Evolutionary conservation across 2,329 filamentous ascomycete genomes (phyloP).

Genomic region (Xylaria sp.): DNA sequence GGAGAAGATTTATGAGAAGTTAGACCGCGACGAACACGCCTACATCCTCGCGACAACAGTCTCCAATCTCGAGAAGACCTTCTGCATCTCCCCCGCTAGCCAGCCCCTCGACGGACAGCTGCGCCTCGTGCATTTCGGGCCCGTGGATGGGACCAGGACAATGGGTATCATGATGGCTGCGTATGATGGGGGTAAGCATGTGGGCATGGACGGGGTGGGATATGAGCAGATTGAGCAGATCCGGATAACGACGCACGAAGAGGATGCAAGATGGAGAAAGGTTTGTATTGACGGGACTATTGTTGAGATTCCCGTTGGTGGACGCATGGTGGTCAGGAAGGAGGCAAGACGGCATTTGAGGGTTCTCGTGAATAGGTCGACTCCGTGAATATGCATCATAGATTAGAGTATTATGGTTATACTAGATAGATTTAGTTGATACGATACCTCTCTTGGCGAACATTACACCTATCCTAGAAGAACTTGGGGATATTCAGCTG

Average conservation of each 20-base stretch:
- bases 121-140: constrained; percentile 79
- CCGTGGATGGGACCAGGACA: constrained; percentile 70
- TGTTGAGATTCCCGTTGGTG: constrained; percentile 75
- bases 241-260: constrained; percentile 73
- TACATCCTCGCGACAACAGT: constrained; percentile 83
- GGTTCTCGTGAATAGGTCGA: constrained; percentile 55
- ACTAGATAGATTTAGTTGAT: neutral
- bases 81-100: constrained; percentile 81
- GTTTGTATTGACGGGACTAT: constrained; percentile 95
- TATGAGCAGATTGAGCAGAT: constrained; percentile 79
- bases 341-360: constrained; percentile 56
- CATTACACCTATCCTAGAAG: neutral
- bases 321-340: constrained; percentile 74
- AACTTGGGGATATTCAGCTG: neutral
- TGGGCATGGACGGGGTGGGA: constrained; percentile 66
- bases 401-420: neutral
- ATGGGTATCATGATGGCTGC: constrained; percentile 81
- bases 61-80: constrained; percentile 82
- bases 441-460: neutral
- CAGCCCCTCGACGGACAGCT: constrained; percentile 77
- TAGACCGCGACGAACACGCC: constrained; percentile 66
- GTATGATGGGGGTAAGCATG: constrained; percentile 68
- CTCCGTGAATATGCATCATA: constrained; percentile 1
- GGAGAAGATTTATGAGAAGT: neutral
- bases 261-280: constrained; percentile 80